These are phyloP conservation scores for Torulaspora microellipsoides DNA, from an alignment of 805 yeast species.

Conservation along the genomic window DNA sequence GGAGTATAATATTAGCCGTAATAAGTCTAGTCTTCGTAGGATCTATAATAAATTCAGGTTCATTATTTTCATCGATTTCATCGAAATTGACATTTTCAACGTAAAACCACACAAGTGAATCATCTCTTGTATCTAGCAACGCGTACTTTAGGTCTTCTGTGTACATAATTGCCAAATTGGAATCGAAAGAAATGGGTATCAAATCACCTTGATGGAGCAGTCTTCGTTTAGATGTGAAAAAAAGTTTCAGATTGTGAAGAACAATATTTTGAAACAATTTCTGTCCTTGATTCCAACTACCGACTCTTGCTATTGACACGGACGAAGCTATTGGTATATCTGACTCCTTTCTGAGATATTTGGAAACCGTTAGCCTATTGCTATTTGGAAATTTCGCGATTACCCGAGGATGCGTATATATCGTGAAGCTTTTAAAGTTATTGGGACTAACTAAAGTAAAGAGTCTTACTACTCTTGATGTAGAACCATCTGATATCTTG, in stretches of 20 bases:
- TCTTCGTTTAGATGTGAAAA: slow-evolving; percentile 55
- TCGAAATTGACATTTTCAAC: slow-evolving; percentile 45
- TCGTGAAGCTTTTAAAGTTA: slow-evolving; percentile 5
- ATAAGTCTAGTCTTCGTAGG: slow-evolving; percentile 63
- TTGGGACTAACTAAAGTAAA: slow-evolving; percentile 27
- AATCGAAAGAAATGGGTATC: slow-evolving; percentile 73
- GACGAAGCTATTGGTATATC: slow-evolving; percentile 21
- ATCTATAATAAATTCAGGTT: slow-evolving; percentile 53
- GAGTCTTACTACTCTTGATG: slow-evolving; percentile 13
- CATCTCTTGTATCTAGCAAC: slow-evolving; percentile 39
- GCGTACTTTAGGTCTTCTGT: slow-evolving; percentile 8
- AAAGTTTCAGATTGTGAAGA: slow-evolving; percentile 53
- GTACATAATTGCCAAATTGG: slow-evolving; percentile 16
- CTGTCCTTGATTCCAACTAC: slow-evolving; percentile 28
- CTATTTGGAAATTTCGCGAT: slow-evolving; percentile 16
- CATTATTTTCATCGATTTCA: slow-evolving; percentile 9
- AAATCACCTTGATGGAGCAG: slow-evolving; percentile 61
- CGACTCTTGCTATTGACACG: slow-evolving; percentile 27
- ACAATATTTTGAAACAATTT: slow-evolving; percentile 34
- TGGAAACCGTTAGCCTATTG: slow-evolving; percentile 8
- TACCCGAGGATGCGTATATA: slow-evolving; percentile 28
- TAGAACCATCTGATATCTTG: slow-evolving; percentile 5
- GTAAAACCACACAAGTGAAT: slow-evolving; percentile 81
- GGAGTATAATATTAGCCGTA: slow-evolving; percentile 55
- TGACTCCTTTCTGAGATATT: slow-evolving; percentile 1